A percentile compares a stretch with the other conserved stretches of the same genome.
phyloP scores from a whole-genome alignment of 1,139 yeast genomes.

The Zygosaccharomyces pseudobailii region DNA sequence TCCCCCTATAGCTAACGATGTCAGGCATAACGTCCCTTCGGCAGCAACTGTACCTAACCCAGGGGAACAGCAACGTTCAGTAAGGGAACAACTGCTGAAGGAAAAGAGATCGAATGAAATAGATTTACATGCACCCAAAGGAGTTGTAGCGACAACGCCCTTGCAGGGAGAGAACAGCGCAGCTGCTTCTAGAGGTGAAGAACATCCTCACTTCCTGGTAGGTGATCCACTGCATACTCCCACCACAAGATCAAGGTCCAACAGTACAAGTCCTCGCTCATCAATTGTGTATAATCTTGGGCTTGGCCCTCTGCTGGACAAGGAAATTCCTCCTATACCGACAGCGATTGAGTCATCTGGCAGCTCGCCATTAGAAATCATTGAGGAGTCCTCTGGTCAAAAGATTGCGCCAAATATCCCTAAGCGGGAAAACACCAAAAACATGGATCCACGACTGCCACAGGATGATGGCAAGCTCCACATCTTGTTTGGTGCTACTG shows the following conservation, averaged over 20 bases:
- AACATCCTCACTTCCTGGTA: constrained; percentile 77
- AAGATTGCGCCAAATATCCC: constrained; percentile 27
- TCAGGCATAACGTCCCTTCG: constrained; percentile 1
- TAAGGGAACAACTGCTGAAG: constrained; percentile 6
- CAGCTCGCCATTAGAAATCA: constrained; percentile 17
- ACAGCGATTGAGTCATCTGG: constrained; percentile 2
- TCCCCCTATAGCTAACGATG: constrained; percentile 4
- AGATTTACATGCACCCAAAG: constrained; percentile 1
- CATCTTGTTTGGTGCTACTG: constrained; percentile 84
- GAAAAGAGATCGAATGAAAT: constrained; percentile 3
- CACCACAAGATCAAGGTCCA: constrained; percentile 32
- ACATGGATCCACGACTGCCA: constrained; percentile 75
- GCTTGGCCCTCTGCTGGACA: constrained; percentile 5
- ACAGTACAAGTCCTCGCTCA: constrained; percentile 37
- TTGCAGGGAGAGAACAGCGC: not conserved
- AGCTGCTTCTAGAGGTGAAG: constrained; percentile 25
- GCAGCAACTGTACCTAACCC: not conserved
- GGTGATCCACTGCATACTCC: constrained; percentile 59
- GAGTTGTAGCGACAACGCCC: not conserved
- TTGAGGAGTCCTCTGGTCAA: constrained; percentile 18
- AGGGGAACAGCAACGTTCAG: constrained; percentile 8
- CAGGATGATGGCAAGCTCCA: constrained; percentile 90
- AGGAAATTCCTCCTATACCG: constrained; percentile 7
- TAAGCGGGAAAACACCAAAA: constrained; percentile 46
- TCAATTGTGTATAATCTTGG: constrained; percentile 6